Conservation (phyloP, 495 filamentous ascomycete genomes). For the Cercophora sp. region DNA sequence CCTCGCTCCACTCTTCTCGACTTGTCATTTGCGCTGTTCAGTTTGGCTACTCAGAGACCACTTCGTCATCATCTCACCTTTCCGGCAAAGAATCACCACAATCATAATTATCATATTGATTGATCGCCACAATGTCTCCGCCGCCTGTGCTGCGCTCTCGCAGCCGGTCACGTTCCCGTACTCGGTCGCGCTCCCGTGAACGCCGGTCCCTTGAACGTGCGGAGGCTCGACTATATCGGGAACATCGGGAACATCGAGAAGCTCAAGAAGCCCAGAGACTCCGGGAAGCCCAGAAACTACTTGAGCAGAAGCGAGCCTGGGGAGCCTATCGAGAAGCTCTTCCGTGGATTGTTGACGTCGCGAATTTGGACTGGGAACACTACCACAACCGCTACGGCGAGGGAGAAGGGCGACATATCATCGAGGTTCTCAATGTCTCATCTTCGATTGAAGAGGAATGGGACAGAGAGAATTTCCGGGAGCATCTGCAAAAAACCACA, state of each 20-base stretch:
- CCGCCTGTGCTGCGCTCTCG: background rate
- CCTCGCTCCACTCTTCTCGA: too few relatives aligned
- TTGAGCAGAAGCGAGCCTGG: background rate
- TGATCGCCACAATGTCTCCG: too few relatives aligned
- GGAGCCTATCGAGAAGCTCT: background rate
- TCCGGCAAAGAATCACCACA: too few relatives aligned
- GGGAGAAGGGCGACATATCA: conserved; percentile 6
- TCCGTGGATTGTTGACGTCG: conserved; percentile 5
- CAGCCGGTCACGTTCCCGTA: background rate
- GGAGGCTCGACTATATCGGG: too few relatives aligned
- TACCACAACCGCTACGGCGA: conserved; percentile 24
- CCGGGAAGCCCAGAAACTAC: too few relatives aligned
- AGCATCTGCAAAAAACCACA: background rate
- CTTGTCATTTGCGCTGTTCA: too few relatives aligned
- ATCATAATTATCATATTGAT: too few relatives aligned
- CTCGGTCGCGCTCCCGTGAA: too few relatives aligned
- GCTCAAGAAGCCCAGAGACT: too few relatives aligned
- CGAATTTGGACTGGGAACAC: conserved; percentile 13
- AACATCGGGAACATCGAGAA: background rate
- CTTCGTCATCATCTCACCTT: too few relatives aligned
- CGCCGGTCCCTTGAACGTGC: background rate
- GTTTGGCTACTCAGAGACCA: too few relatives aligned
- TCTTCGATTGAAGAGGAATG: conserved; percentile 2
- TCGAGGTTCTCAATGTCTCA: conserved; percentile 18
- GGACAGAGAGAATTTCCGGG: background rate